Base-by-base conservation (phyloP, 139 green algal genomes). In the Chlamydomonas applanata region DNA sequence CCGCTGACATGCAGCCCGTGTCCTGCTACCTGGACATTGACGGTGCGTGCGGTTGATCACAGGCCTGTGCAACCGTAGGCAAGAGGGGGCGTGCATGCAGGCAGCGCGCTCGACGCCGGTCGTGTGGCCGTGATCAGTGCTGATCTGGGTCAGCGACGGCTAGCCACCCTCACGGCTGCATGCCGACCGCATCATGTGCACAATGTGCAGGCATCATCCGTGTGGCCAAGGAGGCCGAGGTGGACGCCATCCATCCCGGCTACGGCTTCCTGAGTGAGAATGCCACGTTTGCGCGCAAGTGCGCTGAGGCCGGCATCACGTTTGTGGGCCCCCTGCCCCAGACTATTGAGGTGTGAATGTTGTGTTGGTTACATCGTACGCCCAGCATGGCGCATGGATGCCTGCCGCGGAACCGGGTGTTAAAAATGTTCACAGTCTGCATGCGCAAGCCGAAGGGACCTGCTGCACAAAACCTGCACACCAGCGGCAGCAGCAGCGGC, bases 231-330 rank as follows among this genome's bases (percentile, higher is more conserved):
- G 79, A 91, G 24, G 90, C 93, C 20, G 79, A 87, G 24, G 93
- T 95, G 32, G 90, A 98, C 65, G 91, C 90, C 33, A 97, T 99
- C 71, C 96, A 99, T 79, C 96, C 95, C 0, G 94, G 94, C 3
- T 96, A 97, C 61, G 90, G 91, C 63, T 96, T 96, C 76, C 81
- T 97, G 53, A 89, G 83, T 19, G 93, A 97, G 83, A 98, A 97
- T 69, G 79, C 92, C 19, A 63, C 53, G 9, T 98, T 99, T 87
- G 93, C 92, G 4, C 69, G 84, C 30, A 82, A 91, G 33, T 98
- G 96, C 77, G 87, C 85, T 13, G 90, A 93, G 74, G 87, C 91
- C 32, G 93, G 93, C 53, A 96, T 98, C 52, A 85, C 80, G 3
- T 97, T 98, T 75, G 89, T 98, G 27, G 94, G 94, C 3, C 94